These are phyloP conservation scores for Sherardia arvensis DNA, from an alignment of 257 asterid genomes.

Conservation along the genomic window DNA sequence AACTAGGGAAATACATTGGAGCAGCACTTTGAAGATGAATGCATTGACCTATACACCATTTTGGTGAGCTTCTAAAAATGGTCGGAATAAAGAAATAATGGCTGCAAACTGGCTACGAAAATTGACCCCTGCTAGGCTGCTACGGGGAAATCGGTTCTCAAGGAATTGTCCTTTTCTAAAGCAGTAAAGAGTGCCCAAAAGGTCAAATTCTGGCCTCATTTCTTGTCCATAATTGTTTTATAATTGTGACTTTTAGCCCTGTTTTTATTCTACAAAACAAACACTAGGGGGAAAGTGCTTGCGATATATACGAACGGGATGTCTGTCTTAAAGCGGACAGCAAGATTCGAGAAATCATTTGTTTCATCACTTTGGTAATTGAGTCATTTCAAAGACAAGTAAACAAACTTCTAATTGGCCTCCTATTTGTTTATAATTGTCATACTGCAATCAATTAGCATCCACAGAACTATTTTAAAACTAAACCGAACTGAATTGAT, in stretches of 20 bases:
- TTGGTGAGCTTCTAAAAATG: slow-evolving; percentile 24
- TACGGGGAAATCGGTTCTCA: slow-evolving; percentile 12
- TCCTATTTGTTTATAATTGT: not conserved
- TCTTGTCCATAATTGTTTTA: not conserved
- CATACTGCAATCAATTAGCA: not conserved
- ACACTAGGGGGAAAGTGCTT: not conserved
- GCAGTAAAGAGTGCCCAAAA: slow-evolving; percentile 10
- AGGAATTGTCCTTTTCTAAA: slow-evolving; percentile 26
- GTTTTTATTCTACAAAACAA: slow-evolving; percentile 3
- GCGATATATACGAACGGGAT: slow-evolving; percentile 1
- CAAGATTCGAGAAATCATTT: slow-evolving; percentile 4
- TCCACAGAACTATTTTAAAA: too few relatives aligned
- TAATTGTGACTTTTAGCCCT: slow-evolving; percentile 12
- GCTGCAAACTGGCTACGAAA: slow-evolving; percentile 19
- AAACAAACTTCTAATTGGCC: not conserved
- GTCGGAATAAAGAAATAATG: slow-evolving; percentile 6
- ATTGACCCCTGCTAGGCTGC: not conserved
- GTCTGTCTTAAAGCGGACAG: slow-evolving; percentile 12
- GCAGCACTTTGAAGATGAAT: slow-evolving; percentile 3
- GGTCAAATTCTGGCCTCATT: slow-evolving; percentile 16
- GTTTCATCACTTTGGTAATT: not conserved
- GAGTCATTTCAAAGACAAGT: not conserved
- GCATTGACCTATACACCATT: slow-evolving; percentile 43
- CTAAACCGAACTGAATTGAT: too few relatives aligned
- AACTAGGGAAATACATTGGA: too few relatives aligned